Conservation (phyloP, 768 basidiomycete species). For the Russula sp. region DNA sequence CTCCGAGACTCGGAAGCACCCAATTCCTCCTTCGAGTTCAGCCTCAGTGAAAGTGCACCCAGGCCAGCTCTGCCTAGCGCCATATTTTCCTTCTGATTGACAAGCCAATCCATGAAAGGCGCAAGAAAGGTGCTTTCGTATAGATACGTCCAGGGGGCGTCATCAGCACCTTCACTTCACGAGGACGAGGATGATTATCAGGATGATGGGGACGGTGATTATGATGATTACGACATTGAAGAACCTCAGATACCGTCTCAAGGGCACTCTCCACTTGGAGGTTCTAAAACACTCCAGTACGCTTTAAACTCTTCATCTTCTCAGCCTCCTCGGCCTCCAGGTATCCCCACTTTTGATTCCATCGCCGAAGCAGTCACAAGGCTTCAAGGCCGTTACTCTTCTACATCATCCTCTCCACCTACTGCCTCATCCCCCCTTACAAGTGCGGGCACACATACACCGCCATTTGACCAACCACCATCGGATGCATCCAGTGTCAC, state of each 20-base stretch:
- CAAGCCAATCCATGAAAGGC: background rate
- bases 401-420: background rate
- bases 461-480: constrained; percentile 3
- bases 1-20: background rate
- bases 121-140: constrained; percentile 11
- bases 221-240: constrained; percentile 8
- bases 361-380: constrained; percentile 18
- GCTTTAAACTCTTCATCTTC: constrained; percentile 14
- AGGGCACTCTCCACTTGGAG: constrained; percentile 8
- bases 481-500: constrained; percentile 7
- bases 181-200: constrained; percentile 13
- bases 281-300: constrained; percentile 13
- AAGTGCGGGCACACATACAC: background rate
- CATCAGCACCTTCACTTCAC: constrained; percentile 6
- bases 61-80: background rate
- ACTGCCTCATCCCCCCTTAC: background rate
- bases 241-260: background rate
- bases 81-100: background rate
- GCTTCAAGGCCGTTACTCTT: constrained; percentile 15
- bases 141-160: constrained; percentile 13
- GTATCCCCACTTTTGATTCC: constrained; percentile 14
- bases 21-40: background rate
- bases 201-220: background rate
- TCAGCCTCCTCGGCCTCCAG: background rate
- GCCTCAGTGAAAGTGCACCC: background rate